Percentiles rank a stretch among this genome's conserved stretches.
Evolutionary conservation across 306 rosid species (phyloP).

Genomic region (Prunus persica): DNA sequence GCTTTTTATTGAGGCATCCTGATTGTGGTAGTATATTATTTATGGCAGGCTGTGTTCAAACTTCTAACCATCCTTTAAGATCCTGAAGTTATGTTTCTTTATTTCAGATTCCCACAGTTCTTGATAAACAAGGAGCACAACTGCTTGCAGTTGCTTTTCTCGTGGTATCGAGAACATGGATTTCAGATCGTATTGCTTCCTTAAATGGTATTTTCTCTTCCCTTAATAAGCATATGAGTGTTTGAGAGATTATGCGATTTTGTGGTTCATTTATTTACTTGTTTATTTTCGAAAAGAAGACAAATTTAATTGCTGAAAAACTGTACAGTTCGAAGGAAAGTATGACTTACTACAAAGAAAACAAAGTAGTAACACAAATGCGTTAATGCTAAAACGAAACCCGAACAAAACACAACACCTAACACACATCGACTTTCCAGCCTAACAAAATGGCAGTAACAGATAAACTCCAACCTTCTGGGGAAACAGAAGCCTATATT

Average conservation of each 20-base stretch:
- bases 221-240: conserved; percentile 3
- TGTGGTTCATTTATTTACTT: background rate
- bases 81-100: background rate
- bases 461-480: background rate
- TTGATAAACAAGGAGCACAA: conserved; percentile 97
- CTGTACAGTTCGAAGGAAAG: background rate
- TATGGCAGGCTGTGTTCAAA: background rate
- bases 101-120: conserved; percentile 71
- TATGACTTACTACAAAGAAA: background rate
- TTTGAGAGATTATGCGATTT: conserved; percentile 7
- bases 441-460: background rate
- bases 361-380: background rate
- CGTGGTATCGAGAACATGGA: conserved; percentile 91
- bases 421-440: background rate
- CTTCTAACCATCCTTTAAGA: background rate
- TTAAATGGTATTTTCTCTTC: conserved; percentile 57
- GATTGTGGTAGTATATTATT: background rate
- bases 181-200: conserved; percentile 91
- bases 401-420: background rate
- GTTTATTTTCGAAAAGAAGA: background rate
- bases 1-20: background rate
- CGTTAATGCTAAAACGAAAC: background rate
- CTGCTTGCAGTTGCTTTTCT: conserved; percentile 90
- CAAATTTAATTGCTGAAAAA: background rate
- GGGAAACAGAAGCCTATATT: background rate